These are phyloP conservation scores for Brettanomyces nanus DNA, from an alignment of 805 yeast species.

Conservation along the genomic window DNA sequence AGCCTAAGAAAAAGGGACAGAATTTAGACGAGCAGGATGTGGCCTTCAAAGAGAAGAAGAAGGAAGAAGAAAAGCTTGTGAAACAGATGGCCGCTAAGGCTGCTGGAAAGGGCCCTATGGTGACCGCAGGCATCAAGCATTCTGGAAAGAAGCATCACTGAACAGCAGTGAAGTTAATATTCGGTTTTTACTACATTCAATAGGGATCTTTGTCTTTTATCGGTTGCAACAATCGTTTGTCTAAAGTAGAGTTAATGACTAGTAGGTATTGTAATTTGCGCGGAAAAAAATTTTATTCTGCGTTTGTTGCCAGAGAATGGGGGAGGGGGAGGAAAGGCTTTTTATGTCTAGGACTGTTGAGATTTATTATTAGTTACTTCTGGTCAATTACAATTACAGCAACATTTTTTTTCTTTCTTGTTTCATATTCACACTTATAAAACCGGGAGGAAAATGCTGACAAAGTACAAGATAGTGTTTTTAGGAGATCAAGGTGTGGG, in stretches of 20 bases:
- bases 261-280: too few species aligned
- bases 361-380: too few species aligned
- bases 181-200: background rate
- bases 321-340: too few species aligned
- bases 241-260: too few species aligned
- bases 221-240: background rate
- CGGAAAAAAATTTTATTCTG: too few species aligned
- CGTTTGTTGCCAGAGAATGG: too few species aligned
- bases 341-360: too few species aligned
- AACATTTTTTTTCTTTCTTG: too few species aligned
- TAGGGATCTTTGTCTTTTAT: background rate
- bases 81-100: constrained; percentile 87
- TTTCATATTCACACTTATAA: too few species aligned
- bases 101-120: constrained; percentile 82
- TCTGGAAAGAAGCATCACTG: constrained; percentile 46
- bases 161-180: background rate
- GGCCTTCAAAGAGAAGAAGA: constrained; percentile 90
- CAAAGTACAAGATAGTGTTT: constrained; percentile 84
- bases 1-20: constrained; percentile 72
- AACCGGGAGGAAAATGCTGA: too few species aligned
- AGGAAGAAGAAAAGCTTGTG: constrained; percentile 88
- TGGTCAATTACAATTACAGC: too few species aligned
- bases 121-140: constrained; percentile 95
- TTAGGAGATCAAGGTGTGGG: constrained; percentile 98
- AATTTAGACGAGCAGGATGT: constrained; percentile 79